Evolutionary conservation across 1,284 basidiomycete species (phyloP), one percentile per base, ranked within the genome.

Genomic region (Austroboletus novae-zelandiae): DNA sequence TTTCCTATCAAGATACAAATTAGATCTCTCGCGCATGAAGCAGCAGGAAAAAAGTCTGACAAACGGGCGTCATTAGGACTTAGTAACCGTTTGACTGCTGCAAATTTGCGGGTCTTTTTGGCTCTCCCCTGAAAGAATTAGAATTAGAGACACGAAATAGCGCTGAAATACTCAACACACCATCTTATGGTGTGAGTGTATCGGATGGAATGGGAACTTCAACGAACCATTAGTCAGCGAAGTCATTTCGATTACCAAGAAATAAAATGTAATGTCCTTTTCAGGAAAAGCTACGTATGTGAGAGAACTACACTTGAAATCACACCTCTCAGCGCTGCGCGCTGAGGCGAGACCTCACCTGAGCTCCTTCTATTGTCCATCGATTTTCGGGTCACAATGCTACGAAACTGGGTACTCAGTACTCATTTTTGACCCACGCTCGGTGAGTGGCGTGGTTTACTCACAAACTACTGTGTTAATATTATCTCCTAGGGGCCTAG

Each of bases 101-200:
- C 95, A 69, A 98, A 98, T 71, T 98, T 98, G 70, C 94, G 82
- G 1, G 94, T 95, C 70, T 93, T 94, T 70, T 93, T 94, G 45
- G 91, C 91, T 73, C 88, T 95, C n/a, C 86, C 91, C 95, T 94
- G 54, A 14, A 50, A 29, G 41, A 10, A 45, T 40, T 11, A 43
- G 43, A 6, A 23, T 23, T 23, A 23, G 20, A 23, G 29, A 25
- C 13, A 25, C 13, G 8, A 13, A 37, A 1, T 6, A 20, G 10
- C 14, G 4, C 29, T 39, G 1, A 20, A 27, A 13, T 3, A 20
- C 2, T 36, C 25, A 43, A 35, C 54, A 15, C 45, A 60, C 62
- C 62, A 64, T 64, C 8, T 31, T 31, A 7, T 29, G 23, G 20
- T 31, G 25, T 3, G 5, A 27, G 27, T 27, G 27, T 8, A 27